Evolutionary conservation across 345 rosid genomes (phyloP).

Genomic region (Boechera stricta): DNA sequence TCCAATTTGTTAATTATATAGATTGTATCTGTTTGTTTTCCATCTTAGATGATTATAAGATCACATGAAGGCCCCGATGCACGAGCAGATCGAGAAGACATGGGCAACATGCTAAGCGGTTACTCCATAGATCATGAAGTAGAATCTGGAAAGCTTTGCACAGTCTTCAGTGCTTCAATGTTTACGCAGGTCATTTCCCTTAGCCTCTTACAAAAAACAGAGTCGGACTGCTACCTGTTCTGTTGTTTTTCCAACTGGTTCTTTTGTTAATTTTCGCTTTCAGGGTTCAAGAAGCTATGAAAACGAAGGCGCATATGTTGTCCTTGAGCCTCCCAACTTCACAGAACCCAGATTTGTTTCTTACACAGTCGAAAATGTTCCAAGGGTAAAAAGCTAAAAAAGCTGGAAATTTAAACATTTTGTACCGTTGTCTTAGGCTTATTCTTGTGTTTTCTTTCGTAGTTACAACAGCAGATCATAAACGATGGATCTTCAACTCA

Average conservation of each 20-base stretch:
- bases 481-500: conserved; percentile 33
- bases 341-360: conserved; percentile 48
- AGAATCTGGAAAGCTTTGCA: conserved; percentile 51
- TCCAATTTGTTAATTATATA: not conserved
- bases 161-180: conserved; percentile 51
- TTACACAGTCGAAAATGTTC: conserved; percentile 48
- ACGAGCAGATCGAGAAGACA: conserved; percentile 49
- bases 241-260: conserved; percentile 14
- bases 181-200: conserved; percentile 46
- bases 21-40: conserved; percentile 7
- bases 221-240: conserved; percentile 1
- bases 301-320: conserved; percentile 53
- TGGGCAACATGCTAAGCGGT: conserved; percentile 50
- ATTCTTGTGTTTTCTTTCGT: conserved; percentile 24
- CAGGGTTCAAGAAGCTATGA: conserved; percentile 48
- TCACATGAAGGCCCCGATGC: conserved; percentile 56
- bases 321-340: conserved; percentile 51
- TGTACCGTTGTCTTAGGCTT: not conserved
- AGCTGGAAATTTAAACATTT: not conserved
- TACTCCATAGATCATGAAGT: conserved; percentile 54
- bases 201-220: not conserved
- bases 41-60: conserved; percentile 50
- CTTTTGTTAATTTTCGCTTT: not conserved
- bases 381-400: conserved; percentile 41
- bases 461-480: conserved; percentile 36